Evolutionary conservation across 164 flowering plant genomes (phyloP).

Genomic region (Taxillus chinensis): DNA sequence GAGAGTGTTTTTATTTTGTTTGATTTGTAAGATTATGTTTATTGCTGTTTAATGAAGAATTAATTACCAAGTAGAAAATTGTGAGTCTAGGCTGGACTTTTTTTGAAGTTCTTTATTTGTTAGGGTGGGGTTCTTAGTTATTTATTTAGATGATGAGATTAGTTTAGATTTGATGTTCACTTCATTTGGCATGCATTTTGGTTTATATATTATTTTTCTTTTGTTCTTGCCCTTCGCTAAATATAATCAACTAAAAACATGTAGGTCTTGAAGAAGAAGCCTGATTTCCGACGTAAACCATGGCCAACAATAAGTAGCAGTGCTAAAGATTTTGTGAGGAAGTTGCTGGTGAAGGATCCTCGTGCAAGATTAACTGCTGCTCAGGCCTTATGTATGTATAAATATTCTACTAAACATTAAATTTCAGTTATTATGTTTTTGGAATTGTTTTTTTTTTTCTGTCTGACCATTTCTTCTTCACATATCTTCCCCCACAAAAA

Average conservation of each 20-base stretch:
- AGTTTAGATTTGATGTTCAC: no score
- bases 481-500: no score
- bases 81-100: no score
- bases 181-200: not conserved
- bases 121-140: no score
- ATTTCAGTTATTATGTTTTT: not conserved
- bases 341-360: constrained; percentile 88
- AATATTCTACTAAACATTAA: no score
- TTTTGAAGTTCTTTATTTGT: no score
- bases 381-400: constrained; percentile 83
- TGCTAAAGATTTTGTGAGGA: constrained; percentile 93
- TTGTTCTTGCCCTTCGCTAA: not conserved
- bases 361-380: constrained; percentile 93
- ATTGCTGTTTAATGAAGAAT: no score
- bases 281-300: constrained; percentile 92
- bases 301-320: constrained; percentile 86
- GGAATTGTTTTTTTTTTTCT: not conserved
- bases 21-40: no score
- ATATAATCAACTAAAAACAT: constrained; percentile 3
- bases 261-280: constrained; percentile 86
- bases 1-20: no score
- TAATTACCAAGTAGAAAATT: no score
- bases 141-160: not conserved
- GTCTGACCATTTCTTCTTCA: no score
- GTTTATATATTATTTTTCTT: not conserved